A percentile compares a stretch with the other conserved stretches of the same genome.
Evolutionary conservation across 306 rosid species (phyloP).

Genomic region (Corylus americana): DNA sequence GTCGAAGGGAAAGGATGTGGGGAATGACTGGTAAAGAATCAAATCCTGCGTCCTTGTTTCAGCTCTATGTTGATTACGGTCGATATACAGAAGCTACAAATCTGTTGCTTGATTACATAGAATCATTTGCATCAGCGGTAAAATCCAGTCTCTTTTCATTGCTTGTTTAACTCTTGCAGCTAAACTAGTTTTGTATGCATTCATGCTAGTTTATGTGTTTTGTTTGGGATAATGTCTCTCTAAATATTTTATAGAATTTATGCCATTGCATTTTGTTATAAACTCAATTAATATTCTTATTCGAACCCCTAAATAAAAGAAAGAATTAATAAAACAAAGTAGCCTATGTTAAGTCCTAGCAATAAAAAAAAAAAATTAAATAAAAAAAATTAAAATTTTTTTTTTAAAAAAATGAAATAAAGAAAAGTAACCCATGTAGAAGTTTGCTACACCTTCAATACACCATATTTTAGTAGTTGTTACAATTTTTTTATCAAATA

Average conservation of each 20-base stretch:
- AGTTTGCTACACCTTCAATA: neutral
- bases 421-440: neutral
- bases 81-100: constrained; percentile 87
- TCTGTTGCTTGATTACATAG: constrained; percentile 73
- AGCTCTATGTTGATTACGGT: constrained; percentile 78
- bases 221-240: neutral
- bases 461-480: neutral
- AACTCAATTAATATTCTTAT: neutral
- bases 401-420: no score
- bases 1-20: constrained; percentile 58
- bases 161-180: constrained; percentile 3
- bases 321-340: neutral
- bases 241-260: neutral
- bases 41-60: constrained; percentile 80
- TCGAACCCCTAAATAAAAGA: neutral
- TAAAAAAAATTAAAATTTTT: no score
- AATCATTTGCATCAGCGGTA: constrained; percentile 76
- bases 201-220: constrained; percentile 6
- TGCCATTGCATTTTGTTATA: neutral
- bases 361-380: neutral
- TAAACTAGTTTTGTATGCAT: constrained; percentile 19
- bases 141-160: constrained; percentile 23
- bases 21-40: constrained; percentile 87
- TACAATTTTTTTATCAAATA: neutral
- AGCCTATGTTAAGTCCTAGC: neutral